phyloP scores from a whole-genome alignment of 345 rosid genomes.

The Gossypium turneri region DNA sequence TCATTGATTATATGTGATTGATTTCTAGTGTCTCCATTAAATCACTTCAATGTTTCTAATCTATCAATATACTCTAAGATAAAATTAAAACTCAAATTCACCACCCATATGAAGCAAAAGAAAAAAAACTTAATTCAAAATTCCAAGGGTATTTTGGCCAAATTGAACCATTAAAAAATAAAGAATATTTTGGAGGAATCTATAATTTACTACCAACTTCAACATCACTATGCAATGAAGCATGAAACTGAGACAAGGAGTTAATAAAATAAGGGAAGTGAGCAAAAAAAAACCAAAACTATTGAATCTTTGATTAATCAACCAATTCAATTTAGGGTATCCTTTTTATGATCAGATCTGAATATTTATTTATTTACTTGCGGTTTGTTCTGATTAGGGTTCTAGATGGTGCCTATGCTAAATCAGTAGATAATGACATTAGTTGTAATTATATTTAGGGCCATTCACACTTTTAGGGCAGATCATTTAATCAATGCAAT shows the following conservation, averaged over 20 bases:
- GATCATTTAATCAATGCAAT: not conserved
- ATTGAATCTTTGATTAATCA: not conserved
- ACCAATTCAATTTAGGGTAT: too few relatives aligned
- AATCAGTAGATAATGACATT: not conserved
- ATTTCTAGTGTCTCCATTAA: too few relatives aligned
- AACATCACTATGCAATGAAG: not conserved
- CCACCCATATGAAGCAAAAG: too few relatives aligned
- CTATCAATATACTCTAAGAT: too few relatives aligned
- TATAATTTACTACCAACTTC: not conserved
- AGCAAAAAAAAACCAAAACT: not conserved
- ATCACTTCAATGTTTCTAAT: not conserved
- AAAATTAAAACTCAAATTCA: too few relatives aligned
- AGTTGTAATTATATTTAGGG: not conserved
- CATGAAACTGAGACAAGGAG: not conserved
- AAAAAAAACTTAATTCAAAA: too few relatives aligned
- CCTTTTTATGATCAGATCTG: too few relatives aligned
- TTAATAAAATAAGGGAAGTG: not conserved
- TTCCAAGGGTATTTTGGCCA: too few relatives aligned
- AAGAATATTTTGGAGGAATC: not conserved
- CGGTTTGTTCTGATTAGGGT: not conserved
- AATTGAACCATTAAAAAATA: not conserved
- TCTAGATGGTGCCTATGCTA: not conserved
- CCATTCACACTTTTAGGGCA: not conserved
- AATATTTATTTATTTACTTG: not conserved
- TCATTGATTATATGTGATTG: too few relatives aligned